phyloP scores from a whole-genome alignment of 306 rosid species.

The Acacia acuminata region DNA sequence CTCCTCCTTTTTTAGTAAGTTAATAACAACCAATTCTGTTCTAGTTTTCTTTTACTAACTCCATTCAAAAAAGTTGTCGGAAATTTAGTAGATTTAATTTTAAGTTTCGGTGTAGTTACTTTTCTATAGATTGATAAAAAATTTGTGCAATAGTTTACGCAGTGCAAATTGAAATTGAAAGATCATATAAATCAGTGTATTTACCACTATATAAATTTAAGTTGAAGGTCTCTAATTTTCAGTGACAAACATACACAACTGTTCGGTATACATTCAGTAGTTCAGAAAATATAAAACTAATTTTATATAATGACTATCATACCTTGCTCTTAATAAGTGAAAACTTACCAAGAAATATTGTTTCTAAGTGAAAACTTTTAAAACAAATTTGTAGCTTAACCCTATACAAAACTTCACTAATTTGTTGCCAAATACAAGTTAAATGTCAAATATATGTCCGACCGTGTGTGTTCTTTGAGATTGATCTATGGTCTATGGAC shows the following conservation, averaged over 20 bases:
- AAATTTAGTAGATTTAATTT: background rate
- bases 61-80: background rate
- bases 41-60: background rate
- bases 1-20: background rate
- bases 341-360: too few species aligned
- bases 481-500: background rate
- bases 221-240: background rate
- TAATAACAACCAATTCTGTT: background rate
- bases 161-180: background rate
- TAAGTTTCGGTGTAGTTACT: background rate
- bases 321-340: too few species aligned
- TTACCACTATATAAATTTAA: too few species aligned
- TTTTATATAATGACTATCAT: too few species aligned
- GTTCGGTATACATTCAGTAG: too few species aligned
- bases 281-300: too few species aligned
- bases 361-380: too few species aligned
- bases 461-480: background rate
- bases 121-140: background rate
- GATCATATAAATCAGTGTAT: background rate
- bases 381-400: too few species aligned
- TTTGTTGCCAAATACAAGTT: background rate
- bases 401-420: too few species aligned
- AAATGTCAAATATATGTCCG: background rate
- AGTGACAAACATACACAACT: too few species aligned
- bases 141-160: background rate